Evolutionary conservation across 345 rosid species (phyloP).

Genomic region (Citrus sinensis): DVS_A1.0 CM039168.1:30539001-30539500

Average conservation of each 20-base stretch:
- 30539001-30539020: conserved; percentile 82
- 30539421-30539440: neutral
- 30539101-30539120: conserved; percentile 79
- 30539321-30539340: neutral
- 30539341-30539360: neutral
- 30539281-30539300: neutral
- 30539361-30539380: neutral
- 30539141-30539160: conserved; percentile 91
- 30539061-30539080: conserved; percentile 76
- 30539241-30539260: neutral
- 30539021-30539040: conserved; percentile 82
- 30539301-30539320: neutral
- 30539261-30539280: neutral
- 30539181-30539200: conserved; percentile 84
- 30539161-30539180: conserved; percentile 83
- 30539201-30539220: conserved; percentile 42
- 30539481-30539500: neutral
- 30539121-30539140: conserved; percentile 74
- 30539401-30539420: neutral
- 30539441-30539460: neutral
- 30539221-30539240: neutral
- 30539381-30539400: neutral
- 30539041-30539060: conserved; percentile 96
- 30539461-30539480: neutral
- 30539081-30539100: conserved; percentile 86